phyloP scores from a whole-genome alignment of 371 early-diverging fungal genomes.

The Funneliformis caledonium region DNA sequence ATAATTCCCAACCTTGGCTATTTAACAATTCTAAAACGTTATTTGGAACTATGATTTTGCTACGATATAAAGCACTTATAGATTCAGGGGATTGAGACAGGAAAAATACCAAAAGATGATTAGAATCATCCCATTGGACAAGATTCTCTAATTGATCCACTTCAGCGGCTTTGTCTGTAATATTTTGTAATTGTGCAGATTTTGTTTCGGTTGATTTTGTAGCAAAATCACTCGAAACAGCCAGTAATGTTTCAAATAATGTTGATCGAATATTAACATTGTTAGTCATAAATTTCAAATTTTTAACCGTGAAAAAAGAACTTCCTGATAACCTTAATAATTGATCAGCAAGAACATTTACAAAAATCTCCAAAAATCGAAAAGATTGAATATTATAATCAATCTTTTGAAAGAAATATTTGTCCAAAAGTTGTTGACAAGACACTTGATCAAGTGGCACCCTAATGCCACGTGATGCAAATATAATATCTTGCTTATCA shows the following conservation, averaged over 20 bases:
- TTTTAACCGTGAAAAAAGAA: slow-evolving; percentile 34
- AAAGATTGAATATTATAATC: not conserved
- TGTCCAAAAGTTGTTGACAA: not conserved
- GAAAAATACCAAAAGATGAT: slow-evolving; percentile 32
- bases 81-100: slow-evolving; percentile 36
- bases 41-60: slow-evolving; percentile 10
- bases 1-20: slow-evolving; percentile 5
- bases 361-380: slow-evolving; percentile 36
- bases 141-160: not conserved
- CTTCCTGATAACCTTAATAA: slow-evolving; percentile 36
- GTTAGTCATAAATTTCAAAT: slow-evolving; percentile 32
- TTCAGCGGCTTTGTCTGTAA: too few relatives aligned
- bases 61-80: slow-evolving; percentile 29
- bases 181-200: slow-evolving; percentile 6
- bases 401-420: slow-evolving; percentile 16
- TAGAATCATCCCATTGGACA: slow-evolving; percentile 31
- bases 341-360: slow-evolving; percentile 37
- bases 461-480: too few relatives aligned
- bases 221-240: slow-evolving; percentile 38
- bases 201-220: slow-evolving; percentile 26
- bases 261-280: slow-evolving; percentile 8
- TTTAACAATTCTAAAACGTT: slow-evolving; percentile 17
- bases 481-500: not conserved
- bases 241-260: slow-evolving; percentile 27
- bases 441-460: too few relatives aligned